Conservation (phyloP, 495 filamentous ascomycete species). For the Aspergillus panamensis region DNA sequence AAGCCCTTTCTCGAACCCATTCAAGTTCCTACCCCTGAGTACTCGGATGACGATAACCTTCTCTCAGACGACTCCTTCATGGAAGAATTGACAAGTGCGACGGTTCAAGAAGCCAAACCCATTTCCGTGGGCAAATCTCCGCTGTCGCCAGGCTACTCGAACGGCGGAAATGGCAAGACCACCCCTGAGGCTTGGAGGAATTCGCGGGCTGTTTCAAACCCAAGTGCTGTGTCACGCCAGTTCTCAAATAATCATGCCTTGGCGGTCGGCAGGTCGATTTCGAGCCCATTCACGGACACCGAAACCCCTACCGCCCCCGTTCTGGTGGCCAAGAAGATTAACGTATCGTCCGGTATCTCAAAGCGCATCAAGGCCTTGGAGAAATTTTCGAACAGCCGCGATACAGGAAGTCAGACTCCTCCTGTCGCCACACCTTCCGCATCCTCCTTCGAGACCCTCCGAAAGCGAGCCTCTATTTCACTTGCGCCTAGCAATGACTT, state of each 20-base stretch:
- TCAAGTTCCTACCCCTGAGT: constrained; percentile 49
- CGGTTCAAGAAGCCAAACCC: constrained; percentile 77
- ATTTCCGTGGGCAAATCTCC: constrained; percentile 83
- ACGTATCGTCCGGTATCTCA: constrained; percentile 83
- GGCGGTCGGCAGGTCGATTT: constrained; percentile 37
- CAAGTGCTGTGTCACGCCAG: constrained; percentile 31
- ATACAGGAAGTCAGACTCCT: constrained; percentile 27
- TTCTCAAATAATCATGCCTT: constrained; percentile 39
- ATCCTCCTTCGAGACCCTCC: constrained; percentile 42
- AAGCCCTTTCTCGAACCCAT: constrained; percentile 54
- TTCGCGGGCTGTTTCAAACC: constrained; percentile 53
- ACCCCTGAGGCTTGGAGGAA: constrained; percentile 36
- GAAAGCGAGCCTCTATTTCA: constrained; percentile 33
- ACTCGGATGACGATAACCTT: constrained; percentile 60
- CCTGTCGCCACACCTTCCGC: constrained; percentile 26
- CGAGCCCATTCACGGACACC: constrained; percentile 31
- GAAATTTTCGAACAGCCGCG: constrained; percentile 57
- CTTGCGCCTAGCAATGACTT: constrained; percentile 25
- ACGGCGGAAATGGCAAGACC: constrained; percentile 28
- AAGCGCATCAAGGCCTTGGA: constrained; percentile 86
- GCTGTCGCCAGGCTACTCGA: constrained; percentile 61
- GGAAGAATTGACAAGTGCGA: constrained; percentile 82
- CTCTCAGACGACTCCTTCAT: constrained; percentile 84
- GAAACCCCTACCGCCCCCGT: constrained; percentile 31
- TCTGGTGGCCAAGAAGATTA: constrained; percentile 65